Conservation (phyloP, 257 asterid species). For the Gentiana dahurica region DNA sequence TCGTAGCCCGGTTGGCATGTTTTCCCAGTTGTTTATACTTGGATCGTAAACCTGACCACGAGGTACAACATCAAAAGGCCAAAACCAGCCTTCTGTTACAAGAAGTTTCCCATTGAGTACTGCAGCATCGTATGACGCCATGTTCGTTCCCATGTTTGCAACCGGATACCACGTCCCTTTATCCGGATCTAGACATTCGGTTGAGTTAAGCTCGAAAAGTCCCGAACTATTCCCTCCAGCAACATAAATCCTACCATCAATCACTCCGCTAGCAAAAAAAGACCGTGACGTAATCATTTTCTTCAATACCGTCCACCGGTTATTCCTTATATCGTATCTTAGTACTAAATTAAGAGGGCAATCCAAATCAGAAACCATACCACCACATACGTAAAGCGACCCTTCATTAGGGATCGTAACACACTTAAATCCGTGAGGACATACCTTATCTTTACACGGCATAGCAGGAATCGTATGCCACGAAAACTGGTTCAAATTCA, state of each 20-base stretch:
- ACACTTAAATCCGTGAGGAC: constrained; percentile 85
- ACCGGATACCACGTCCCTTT: constrained; percentile 62
- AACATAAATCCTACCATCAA: constrained; percentile 73
- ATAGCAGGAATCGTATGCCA: constrained; percentile 91
- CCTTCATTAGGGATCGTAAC: constrained; percentile 73
- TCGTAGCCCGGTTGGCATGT: constrained; percentile 76
- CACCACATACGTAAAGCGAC: constrained; percentile 69
- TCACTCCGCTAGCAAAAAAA: constrained; percentile 75
- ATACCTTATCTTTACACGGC: constrained; percentile 90
- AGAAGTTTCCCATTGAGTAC: constrained; percentile 83
- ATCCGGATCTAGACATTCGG: constrained; percentile 65
- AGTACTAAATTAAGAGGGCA: constrained; percentile 77
- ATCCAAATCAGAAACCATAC: constrained; percentile 65
- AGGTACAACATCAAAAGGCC: constrained; percentile 92
- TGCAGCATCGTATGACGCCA: constrained; percentile 80
- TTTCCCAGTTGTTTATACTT: constrained; percentile 57
- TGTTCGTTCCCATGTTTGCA: constrained; percentile 59
- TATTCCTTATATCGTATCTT: constrained; percentile 63
- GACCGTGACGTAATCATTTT: constrained; percentile 87
- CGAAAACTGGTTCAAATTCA: constrained; percentile 45
- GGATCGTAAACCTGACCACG: constrained; percentile 93
- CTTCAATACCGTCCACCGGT: constrained; percentile 84
- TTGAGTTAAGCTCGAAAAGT: constrained; percentile 66
- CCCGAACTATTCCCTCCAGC: constrained; percentile 90
- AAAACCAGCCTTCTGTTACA: constrained; percentile 96